Conservation (phyloP, 768 basidiomycete genomes). For the Suillus plorans region DNA sequence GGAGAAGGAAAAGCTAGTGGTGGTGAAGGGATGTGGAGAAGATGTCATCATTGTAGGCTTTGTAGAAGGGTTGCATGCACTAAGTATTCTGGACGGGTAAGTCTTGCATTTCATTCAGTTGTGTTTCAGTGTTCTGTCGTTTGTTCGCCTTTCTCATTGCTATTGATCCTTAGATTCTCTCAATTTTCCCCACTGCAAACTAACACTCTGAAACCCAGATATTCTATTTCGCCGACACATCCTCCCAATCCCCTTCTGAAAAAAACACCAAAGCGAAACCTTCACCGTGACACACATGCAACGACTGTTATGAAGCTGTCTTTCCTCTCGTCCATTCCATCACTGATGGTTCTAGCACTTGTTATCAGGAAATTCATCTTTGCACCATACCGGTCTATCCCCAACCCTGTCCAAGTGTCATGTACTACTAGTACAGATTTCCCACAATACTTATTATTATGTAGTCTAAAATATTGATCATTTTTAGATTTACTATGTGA, state of each 20-base stretch:
- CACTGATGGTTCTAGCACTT: too few species aligned
- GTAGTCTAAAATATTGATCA: too few species aligned
- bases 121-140: neutral
- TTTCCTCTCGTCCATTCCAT: too few species aligned
- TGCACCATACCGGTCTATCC: too few species aligned
- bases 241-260: conserved; percentile 27
- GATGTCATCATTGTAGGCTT: conserved; percentile 83
- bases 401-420: too few species aligned
- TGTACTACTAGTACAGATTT: too few species aligned
- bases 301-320: too few species aligned
- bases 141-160: neutral
- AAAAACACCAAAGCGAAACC: conserved; percentile 51
- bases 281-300: too few species aligned
- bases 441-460: too few species aligned
- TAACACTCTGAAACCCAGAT: conserved; percentile 47
- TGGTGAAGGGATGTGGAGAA: conserved; percentile 37
- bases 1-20: conserved; percentile 13
- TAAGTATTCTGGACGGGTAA: conserved; percentile 73
- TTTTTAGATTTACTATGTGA: too few species aligned
- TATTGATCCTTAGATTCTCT: neutral
- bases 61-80: conserved; percentile 87
- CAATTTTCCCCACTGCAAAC: neutral
- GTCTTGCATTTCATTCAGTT: conserved; percentile 12
- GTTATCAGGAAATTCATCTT: too few species aligned
- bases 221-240: conserved; percentile 71